phyloP scores from a whole-genome alignment of 2,329 filamentous ascomycete species.

The Pyrenochaeta sp. region DNA sequence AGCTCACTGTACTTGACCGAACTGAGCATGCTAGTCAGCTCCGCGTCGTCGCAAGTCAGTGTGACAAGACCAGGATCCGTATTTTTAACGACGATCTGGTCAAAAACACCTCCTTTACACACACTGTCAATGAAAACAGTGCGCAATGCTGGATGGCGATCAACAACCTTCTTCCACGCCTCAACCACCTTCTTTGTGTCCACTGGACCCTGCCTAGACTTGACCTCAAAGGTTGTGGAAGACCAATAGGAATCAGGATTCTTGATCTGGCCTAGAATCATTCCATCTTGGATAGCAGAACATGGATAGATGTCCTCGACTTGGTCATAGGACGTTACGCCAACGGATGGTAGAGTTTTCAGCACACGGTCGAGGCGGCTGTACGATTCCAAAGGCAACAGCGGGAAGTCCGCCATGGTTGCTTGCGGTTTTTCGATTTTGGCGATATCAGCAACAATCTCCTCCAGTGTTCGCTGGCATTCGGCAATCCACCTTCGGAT shows the following conservation, averaged over 20 bases:
- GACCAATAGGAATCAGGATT: constrained; percentile 43
- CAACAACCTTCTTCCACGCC: constrained; percentile 44
- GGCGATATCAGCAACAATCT: constrained; percentile 35
- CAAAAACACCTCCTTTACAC: constrained; percentile 46
- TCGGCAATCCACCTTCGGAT: constrained; percentile 46
- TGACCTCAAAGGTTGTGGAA: constrained; percentile 40
- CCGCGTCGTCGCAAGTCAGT: constrained; percentile 33
- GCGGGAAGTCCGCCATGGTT: constrained; percentile 43
- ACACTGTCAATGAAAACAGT: constrained; percentile 47
- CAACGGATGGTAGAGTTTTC: constrained; percentile 33
- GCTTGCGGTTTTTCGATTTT: constrained; percentile 36
- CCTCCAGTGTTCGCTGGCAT: constrained; percentile 42
- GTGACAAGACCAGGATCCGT: constrained; percentile 33
- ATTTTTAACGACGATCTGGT: constrained; percentile 44
- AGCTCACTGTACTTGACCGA: constrained; percentile 36
- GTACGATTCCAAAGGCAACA: constrained; percentile 44
- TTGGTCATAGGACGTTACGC: constrained; percentile 30
- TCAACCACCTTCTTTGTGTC: constrained; percentile 31
- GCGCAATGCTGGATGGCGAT: constrained; percentile 43
- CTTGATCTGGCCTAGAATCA: constrained; percentile 45
- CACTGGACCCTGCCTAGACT: constrained; percentile 27
- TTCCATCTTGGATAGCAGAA: constrained; percentile 43
- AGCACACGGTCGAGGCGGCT: constrained; percentile 38
- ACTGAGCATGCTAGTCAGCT: constrained; percentile 29
- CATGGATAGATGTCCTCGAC: constrained; percentile 47